A percentile compares a stretch with the other conserved stretches of the same genome.
phyloP scores from a whole-genome alignment of 768 basidiomycete species.

The Heimioporus sp. region DNA sequence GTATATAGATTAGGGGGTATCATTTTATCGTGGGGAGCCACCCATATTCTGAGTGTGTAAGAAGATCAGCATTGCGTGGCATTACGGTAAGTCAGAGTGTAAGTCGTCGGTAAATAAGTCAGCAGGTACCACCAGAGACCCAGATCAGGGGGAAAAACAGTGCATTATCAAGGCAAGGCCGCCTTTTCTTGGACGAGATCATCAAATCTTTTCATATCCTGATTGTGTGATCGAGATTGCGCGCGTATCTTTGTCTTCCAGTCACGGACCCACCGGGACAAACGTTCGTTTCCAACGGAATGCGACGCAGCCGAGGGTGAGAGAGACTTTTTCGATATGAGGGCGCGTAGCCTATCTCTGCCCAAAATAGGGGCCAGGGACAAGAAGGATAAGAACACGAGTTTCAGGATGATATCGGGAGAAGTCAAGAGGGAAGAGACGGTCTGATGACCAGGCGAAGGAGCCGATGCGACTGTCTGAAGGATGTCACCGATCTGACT shows the following conservation, averaged over 20 bases:
- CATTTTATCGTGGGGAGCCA: constrained; percentile 19
- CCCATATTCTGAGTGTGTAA: constrained; percentile 16
- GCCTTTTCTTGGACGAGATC: constrained; percentile 56
- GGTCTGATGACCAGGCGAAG: constrained; percentile 68
- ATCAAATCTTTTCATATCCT: constrained; percentile 46
- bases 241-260: constrained; percentile 63
- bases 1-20: constrained; percentile 32
- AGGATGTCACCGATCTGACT: constrained; percentile 81
- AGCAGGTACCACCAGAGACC: constrained; percentile 5
- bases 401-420: constrained; percentile 80
- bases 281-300: constrained; percentile 34
- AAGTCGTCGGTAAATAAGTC: constrained; percentile 22
- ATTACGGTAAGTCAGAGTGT: constrained; percentile 19
- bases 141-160: constrained; percentile 10
- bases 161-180: constrained; percentile 23
- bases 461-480: constrained; percentile 75
- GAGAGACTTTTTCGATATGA: constrained; percentile 42
- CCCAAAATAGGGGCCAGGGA: constrained; percentile 87
- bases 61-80: constrained; percentile 14
- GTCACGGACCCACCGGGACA: constrained; percentile 59
- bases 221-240: constrained; percentile 49
- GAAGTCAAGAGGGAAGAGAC: constrained; percentile 84
- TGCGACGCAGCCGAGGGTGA: constrained; percentile 19
- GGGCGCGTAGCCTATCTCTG: constrained; percentile 58
- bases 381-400: constrained; percentile 77